Conservation (phyloP, 2,329 filamentous ascomycete species). For the Beauveria asiatica region DNA sequence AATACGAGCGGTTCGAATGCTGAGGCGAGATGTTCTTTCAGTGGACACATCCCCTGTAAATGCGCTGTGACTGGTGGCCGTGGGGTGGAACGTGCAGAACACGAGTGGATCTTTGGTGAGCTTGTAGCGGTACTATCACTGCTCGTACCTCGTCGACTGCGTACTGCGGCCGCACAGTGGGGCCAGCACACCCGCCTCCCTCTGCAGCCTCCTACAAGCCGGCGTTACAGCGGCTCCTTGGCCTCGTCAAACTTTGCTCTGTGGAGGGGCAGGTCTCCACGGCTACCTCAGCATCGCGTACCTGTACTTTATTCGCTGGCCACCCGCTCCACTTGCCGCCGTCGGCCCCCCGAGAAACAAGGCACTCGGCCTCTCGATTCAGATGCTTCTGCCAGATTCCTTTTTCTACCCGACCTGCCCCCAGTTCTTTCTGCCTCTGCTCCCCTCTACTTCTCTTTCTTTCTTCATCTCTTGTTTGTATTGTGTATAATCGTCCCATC, state of each 20-base stretch:
- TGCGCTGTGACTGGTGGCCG: not conserved
- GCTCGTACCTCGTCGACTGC: not conserved
- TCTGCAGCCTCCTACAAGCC: not conserved
- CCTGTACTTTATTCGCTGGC: not conserved
- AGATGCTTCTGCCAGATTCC: constrained; percentile 5
- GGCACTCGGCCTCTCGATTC: constrained; percentile 1
- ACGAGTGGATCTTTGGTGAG: not conserved
- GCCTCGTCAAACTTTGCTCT: not conserved
- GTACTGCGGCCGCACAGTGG: not conserved
- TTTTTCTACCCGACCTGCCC: not conserved
- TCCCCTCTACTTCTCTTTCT: not conserved
- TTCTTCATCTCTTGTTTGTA: constrained; percentile 1
- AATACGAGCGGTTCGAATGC: not conserved
- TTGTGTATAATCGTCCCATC: not conserved
- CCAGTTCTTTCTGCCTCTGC: not conserved
- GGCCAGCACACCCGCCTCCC: not conserved
- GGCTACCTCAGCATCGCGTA: not conserved
- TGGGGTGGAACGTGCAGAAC: not conserved
- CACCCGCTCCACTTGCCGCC: constrained; percentile 3
- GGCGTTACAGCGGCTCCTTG: not conserved
- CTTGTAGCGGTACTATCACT: not conserved
- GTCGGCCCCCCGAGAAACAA: constrained; percentile 5
- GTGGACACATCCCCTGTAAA: not conserved
- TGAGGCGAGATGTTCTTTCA: not conserved
- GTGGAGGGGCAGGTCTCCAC: not conserved